Evolutionary conservation across 768 basidiomycete genomes (phyloP), one percentile per base, ranked within the genome.

Genomic region (Exidia glandulosa): DNA sequence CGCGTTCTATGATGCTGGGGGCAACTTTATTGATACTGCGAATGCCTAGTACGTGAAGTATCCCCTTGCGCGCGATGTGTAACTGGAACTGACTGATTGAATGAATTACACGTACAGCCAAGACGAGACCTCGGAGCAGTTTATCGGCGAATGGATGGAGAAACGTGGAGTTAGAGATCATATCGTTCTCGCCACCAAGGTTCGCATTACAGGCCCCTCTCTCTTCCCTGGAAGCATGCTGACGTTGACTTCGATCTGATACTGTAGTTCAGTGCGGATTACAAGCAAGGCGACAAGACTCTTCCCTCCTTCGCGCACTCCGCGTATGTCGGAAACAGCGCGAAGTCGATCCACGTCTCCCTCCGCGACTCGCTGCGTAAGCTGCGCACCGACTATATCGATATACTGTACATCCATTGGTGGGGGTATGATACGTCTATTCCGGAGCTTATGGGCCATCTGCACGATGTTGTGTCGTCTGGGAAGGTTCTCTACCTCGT

Each of bases 61-160:
- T n/a, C n/a, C n/a, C 5, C 1, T 27, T 52, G 34, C n/a, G 6
- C n/a, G n/a, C n/a, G n/a, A n/a, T n/a, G n/a, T n/a, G n/a, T n/a
- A 31, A 29, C 32, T 4, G 12, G 27, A 3, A 29, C 1, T 6
- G 56, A 1, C 14, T 16, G 3, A 25, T 31, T 54, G 14, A 2
- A 27, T 32, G 9, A 25, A 30, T 27, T 16, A 4, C n/a, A 4
- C 30, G n/a, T 37, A 27, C 41, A 74, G 74, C 54, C 74, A 77
- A 62, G 68, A 76, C 57, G 77, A 73, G 50, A 67, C 70, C 31
- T 73, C 71, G 0, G 79, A 80, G 64, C 65, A 68, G 60, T 76
- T 77, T 60, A 73, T 81, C n/a, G 79, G 79, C 1, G 77, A 80
- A 63, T 81, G 79, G 79, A 73, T 74, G 57, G 71, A 75, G 56